Percentiles rank a stretch among this genome's conserved stretches.
Conservation (phyloP, 768 basidiomycete genomes). For the Hypsizygus marmoreus region DNA sequence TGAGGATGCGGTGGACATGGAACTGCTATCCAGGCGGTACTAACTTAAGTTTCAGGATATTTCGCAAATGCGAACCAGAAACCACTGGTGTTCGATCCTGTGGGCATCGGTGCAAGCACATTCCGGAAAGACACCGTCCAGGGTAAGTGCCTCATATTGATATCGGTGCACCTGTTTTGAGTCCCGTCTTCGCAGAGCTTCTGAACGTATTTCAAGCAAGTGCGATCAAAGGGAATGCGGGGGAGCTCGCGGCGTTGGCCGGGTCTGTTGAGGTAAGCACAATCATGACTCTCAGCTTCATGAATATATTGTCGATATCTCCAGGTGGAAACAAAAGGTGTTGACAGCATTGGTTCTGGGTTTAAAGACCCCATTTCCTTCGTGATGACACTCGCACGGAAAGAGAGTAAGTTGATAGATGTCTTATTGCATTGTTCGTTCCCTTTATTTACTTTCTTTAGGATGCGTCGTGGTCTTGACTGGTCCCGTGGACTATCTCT, state of each 20-base stretch:
- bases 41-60: constrained; percentile 29
- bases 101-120: constrained; percentile 82
- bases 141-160: constrained; percentile 36
- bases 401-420: constrained; percentile 62
- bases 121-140: constrained; percentile 66
- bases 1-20: constrained; percentile 12
- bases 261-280: constrained; percentile 71
- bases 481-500: constrained; percentile 79
- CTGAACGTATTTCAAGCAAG: constrained; percentile 80
- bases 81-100: constrained; percentile 88
- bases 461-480: constrained; percentile 84
- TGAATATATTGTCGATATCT: neutral
- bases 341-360: constrained; percentile 79
- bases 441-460: constrained; percentile 28
- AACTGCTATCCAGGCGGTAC: neutral
- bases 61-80: constrained; percentile 70
- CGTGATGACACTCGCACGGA: constrained; percentile 67
- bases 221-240: constrained; percentile 94
- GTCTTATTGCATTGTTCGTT: neutral
- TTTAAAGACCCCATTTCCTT: constrained; percentile 76
- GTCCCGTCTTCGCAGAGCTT: constrained; percentile 46
- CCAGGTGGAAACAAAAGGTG: constrained; percentile 76
- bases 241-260: constrained; percentile 79
- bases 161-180: neutral
- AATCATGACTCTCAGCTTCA: neutral